phyloP scores from a whole-genome alignment of 768 basidiomycete species.

The Macrolepiota albuminosa region DNA sequence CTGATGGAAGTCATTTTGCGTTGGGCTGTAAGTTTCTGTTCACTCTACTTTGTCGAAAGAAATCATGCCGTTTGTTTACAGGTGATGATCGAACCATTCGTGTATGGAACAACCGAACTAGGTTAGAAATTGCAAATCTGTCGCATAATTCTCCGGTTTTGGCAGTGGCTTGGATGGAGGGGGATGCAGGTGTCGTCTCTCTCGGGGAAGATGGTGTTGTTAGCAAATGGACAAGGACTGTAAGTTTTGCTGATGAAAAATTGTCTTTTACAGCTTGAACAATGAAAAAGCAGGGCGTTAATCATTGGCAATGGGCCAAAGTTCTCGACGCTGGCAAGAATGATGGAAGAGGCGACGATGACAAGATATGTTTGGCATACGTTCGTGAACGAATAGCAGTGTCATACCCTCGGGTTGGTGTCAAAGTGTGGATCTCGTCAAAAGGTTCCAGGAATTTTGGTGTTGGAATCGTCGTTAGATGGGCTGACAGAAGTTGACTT shows the following conservation, averaged over 20 bases:
- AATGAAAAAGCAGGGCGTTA: slow-evolving; percentile 30
- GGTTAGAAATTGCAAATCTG: slow-evolving; percentile 51
- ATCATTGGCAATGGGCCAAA: slow-evolving; percentile 54
- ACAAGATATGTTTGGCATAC: slow-evolving; percentile 50
- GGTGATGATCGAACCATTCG: slow-evolving; percentile 59
- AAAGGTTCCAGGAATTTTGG: slow-evolving; percentile 36
- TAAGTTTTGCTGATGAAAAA: slow-evolving; percentile 24
- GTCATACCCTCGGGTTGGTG: slow-evolving; percentile 51
- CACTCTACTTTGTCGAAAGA: neutral
- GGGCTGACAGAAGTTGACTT: slow-evolving; percentile 2
- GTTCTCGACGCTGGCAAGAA: slow-evolving; percentile 42
- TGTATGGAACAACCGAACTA: slow-evolving; percentile 50
- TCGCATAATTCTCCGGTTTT: slow-evolving; percentile 45
- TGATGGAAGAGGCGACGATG: slow-evolving; percentile 29
- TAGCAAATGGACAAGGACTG: slow-evolving; percentile 54
- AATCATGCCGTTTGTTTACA: slow-evolving; percentile 17
- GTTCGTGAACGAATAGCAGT: slow-evolving; percentile 56
- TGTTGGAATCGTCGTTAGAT: neutral
- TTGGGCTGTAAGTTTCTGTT: slow-evolving; percentile 43
- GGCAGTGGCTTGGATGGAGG: slow-evolving; percentile 55
- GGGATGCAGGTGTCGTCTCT: slow-evolving; percentile 51
- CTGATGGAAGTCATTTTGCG: slow-evolving; percentile 52
- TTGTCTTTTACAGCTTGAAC: neutral
- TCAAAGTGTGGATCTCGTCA: slow-evolving; percentile 61
- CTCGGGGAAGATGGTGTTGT: slow-evolving; percentile 53